phyloP scores from a whole-genome alignment of 495 filamentous ascomycete species.

The Jackrogersella minutella region DNA sequence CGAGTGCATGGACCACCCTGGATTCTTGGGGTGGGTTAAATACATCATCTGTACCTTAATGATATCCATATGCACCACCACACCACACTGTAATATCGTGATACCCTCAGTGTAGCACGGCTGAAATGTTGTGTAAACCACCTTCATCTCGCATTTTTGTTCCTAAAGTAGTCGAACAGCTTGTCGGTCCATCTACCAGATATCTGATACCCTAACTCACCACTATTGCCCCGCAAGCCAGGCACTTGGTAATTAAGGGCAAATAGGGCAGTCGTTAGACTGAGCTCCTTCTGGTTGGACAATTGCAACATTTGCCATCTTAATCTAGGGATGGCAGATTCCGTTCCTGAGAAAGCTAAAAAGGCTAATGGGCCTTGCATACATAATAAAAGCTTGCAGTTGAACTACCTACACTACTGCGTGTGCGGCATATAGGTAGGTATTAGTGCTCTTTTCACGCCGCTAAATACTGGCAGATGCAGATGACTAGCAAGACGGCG shows the following conservation, averaged over 20 bases:
- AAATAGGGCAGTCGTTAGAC: not conserved
- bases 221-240: not conserved
- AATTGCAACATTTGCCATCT: not conserved
- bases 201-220: not conserved
- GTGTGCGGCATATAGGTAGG: not conserved
- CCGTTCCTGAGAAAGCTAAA: not conserved
- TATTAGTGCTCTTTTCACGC: not conserved
- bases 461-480: not conserved
- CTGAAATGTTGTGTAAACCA: no score
- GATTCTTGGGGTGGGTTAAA: not conserved
- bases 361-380: not conserved
- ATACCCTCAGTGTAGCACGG: not conserved
- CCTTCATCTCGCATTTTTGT: no score
- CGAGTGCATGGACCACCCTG: conserved; percentile 2
- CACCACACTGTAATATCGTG: no score
- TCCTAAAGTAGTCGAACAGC: no score
- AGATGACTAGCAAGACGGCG: not conserved
- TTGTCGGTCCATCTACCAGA: no score
- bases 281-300: not conserved
- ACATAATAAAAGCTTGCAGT: no score
- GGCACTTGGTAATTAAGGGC: not conserved
- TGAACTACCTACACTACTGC: not conserved
- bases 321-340: not conserved
- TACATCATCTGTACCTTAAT: no score
- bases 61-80: no score